Evolutionary conservation across 345 rosid species (phyloP), one percentile per base, ranked within the genome.

Genomic region (Moricandia arvensis): DNA sequence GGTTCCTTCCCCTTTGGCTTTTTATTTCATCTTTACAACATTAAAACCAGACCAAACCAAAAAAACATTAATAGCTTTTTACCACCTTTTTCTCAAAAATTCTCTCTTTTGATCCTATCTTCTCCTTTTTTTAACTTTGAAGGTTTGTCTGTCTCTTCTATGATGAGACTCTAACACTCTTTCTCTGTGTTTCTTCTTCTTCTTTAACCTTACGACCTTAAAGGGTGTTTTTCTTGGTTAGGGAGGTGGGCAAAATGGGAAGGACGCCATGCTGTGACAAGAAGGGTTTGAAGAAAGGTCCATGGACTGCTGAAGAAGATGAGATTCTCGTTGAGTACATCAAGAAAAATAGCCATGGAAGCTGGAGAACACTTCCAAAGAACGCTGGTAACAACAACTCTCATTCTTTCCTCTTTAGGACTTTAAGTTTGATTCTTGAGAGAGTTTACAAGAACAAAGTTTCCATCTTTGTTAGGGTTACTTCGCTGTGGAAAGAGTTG

Each of bases 401-500:
- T 5, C 3, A 9, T 15, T 38, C n/a, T 38, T 59, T 26, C 58
- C 18, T 68, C 35, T 49, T 74, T 21, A 8, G 27, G 11, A 6
- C 49, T 59, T 29, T 16, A 30, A 8, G 51, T 35, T 63, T 66
- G 12, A 8, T 59, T 74, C 27, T 43, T 67, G 62, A 18, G 16
- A 43, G n/a, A 18, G 51, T 35, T 6, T 18, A 12, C 5, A 10
- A 37, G 51, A 24, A 24, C 17, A 29, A 57, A 15, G 34, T 75
- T 33, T 47, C 0, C 5, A 59, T 45, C 47, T 65, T 10, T 67
- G 1, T 49, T 8, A 16, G 97, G 99, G 41, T 88, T 95, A 47
- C 91, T 89, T 74, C 88, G 99, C 0, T 95, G 97, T 80, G 99
- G 99, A 8, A 95, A 95, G 86, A 95, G 99, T 72, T 95, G 99